phyloP scores from a whole-genome alignment of 352 stramenopile genomes.

The Globisporangium cylindrosporum region DNA sequence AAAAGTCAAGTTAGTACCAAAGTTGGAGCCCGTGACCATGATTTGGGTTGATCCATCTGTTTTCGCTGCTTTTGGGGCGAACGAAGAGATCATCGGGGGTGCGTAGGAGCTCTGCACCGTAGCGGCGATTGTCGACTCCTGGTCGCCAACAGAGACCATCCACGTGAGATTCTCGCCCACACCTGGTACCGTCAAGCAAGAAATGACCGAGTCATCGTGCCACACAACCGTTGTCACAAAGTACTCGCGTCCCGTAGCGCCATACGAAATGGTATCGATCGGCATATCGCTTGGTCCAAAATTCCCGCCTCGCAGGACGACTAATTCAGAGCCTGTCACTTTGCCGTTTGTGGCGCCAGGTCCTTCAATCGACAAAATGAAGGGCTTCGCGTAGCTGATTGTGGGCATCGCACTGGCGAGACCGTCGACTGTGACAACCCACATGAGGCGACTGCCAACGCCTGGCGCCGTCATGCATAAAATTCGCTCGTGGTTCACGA shows the following conservation, averaged over 20 bases:
- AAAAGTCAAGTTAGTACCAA: slow-evolving; percentile 38
- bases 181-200: slow-evolving; percentile 43
- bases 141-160: slow-evolving; percentile 54
- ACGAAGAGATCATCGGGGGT: slow-evolving; percentile 28
- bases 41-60: slow-evolving; percentile 51
- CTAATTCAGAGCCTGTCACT: slow-evolving; percentile 34
- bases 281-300: slow-evolving; percentile 43
- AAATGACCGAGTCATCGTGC: slow-evolving; percentile 58
- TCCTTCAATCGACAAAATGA: slow-evolving; percentile 33
- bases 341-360: slow-evolving; percentile 30
- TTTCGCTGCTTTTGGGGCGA: slow-evolving; percentile 21
- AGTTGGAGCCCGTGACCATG: slow-evolving; percentile 50
- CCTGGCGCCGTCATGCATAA: slow-evolving; percentile 41
- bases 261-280: slow-evolving; percentile 61
- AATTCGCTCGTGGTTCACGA: slow-evolving; percentile 53
- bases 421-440: slow-evolving; percentile 58
- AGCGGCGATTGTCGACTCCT: slow-evolving; percentile 35
- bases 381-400: slow-evolving; percentile 60
- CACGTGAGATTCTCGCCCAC: slow-evolving; percentile 49
- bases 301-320: slow-evolving; percentile 49
- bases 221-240: slow-evolving; percentile 32
- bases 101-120: slow-evolving; percentile 46
- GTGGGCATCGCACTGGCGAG: slow-evolving; percentile 44
- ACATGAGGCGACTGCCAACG: slow-evolving; percentile 45
- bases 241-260: slow-evolving; percentile 49